Percentiles rank a stretch among this genome's conserved stretches.
These are phyloP conservation scores for Chalara sp. DNA, from an alignment of 2,329 filamentous ascomycete genomes.

Conservation along the genomic window DNA sequence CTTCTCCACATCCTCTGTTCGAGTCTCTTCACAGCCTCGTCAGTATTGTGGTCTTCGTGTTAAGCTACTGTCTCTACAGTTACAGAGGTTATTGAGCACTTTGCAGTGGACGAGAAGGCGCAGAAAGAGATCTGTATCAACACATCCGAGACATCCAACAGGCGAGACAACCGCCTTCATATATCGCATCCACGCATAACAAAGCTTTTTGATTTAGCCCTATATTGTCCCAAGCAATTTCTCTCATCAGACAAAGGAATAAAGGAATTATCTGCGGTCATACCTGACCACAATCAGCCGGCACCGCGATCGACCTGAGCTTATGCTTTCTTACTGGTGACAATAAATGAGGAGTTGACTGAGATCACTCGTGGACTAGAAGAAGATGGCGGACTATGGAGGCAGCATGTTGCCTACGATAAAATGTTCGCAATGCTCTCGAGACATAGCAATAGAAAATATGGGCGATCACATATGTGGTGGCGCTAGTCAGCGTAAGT, in stretches of 20 bases:
- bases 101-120: background rate
- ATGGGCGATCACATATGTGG: constrained; percentile 81
- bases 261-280: too few relatives aligned
- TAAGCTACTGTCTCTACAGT: constrained; percentile 4
- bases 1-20: background rate
- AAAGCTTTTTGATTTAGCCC: too few relatives aligned
- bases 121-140: too few relatives aligned
- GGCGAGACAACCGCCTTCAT: too few relatives aligned
- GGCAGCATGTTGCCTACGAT: constrained; percentile 73
- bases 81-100: constrained; percentile 6
- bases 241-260: too few relatives aligned
- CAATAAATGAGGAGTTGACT: constrained; percentile 3
- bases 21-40: background rate
- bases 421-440: constrained; percentile 77
- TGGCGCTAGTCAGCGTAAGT: constrained; percentile 39
- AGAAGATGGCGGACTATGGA: constrained; percentile 27
- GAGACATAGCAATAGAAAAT: constrained; percentile 73
- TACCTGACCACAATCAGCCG: too few relatives aligned
- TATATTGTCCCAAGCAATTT: too few relatives aligned
- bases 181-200: too few relatives aligned
- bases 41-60: background rate
- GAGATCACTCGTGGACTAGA: constrained; percentile 3
- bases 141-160: too few relatives aligned
- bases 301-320: background rate
- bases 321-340: constrained; percentile 11